Evolutionary conservation across 2,329 filamentous ascomycete genomes (phyloP).

Genomic region (Colletotrichum sp.): DNA sequence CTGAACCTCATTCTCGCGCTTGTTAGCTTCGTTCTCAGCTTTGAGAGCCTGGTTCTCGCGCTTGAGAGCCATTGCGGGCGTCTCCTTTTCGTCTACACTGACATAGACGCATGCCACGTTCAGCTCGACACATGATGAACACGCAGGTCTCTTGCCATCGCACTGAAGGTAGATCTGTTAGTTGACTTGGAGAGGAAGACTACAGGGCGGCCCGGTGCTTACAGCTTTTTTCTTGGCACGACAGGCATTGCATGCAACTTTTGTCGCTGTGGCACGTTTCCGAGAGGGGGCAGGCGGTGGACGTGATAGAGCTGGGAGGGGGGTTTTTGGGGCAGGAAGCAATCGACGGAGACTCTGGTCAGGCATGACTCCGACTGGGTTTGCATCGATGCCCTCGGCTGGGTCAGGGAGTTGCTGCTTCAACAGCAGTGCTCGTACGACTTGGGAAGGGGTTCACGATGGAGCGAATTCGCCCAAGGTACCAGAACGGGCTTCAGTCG

Average conservation of each 20-base stretch:
- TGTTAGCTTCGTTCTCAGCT: background rate
- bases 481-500: background rate
- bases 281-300: background rate
- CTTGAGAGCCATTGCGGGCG: conserved; percentile 14
- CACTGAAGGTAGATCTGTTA: conserved; percentile 11
- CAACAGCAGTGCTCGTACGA: background rate
- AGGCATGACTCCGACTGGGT: background rate
- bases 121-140: conserved; percentile 21
- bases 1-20: conserved; percentile 14
- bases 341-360: conserved; percentile 1
- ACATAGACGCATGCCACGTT: conserved; percentile 21
- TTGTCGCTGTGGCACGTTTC: background rate
- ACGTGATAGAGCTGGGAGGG: background rate
- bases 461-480: background rate
- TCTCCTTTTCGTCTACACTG: conserved; percentile 20
- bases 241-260: conserved; percentile 27
- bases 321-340: conserved; percentile 6
- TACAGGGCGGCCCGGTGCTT: background rate
- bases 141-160: conserved; percentile 23
- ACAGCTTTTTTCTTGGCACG: conserved; percentile 27
- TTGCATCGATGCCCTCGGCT: background rate
- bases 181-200: background rate
- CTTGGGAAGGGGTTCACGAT: background rate
- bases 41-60: conserved; percentile 25
- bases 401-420: background rate